Evolutionary conservation across 2,329 filamentous ascomycete genomes (phyloP).

Genomic region (Sporothrix pseudoabietina): DNA sequence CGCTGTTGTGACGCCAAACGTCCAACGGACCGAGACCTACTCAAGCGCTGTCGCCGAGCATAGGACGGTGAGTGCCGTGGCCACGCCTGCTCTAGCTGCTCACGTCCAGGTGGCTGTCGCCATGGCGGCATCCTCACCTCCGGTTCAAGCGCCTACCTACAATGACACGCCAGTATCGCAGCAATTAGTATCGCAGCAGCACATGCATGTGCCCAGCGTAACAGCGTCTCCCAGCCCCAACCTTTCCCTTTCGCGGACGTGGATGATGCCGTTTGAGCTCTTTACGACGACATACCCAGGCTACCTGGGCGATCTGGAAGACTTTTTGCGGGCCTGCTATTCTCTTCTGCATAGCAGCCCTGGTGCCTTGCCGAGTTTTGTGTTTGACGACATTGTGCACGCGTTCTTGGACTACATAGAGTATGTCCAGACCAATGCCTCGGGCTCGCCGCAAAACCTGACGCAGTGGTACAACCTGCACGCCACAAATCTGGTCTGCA

Average conservation of each 20-base stretch:
- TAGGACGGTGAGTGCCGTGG: background rate
- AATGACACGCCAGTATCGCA: background rate
- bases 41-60: background rate
- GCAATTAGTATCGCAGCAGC: background rate
- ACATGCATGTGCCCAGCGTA: background rate
- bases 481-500: constrained; percentile 36
- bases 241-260: constrained; percentile 12
- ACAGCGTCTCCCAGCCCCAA: background rate
- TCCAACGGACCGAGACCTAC: background rate
- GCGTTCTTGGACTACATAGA: constrained; percentile 48
- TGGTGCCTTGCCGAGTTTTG: constrained; percentile 45
- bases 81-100: background rate
- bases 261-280: constrained; percentile 40
- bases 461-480: constrained; percentile 48
- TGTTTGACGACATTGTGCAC: constrained; percentile 58
- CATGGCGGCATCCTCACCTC: background rate
- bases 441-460: constrained; percentile 22
- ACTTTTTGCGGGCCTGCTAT: constrained; percentile 52
- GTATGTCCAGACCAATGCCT: constrained; percentile 43
- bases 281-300: constrained; percentile 51
- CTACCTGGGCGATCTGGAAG: constrained; percentile 44
- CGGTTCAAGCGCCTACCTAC: background rate
- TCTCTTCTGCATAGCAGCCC: constrained; percentile 45
- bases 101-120: background rate
- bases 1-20: background rate